These are phyloP conservation scores for Diaporthe velutina DNA, from an alignment of 2,329 filamentous ascomycete species.

Conservation along the genomic window DNA sequence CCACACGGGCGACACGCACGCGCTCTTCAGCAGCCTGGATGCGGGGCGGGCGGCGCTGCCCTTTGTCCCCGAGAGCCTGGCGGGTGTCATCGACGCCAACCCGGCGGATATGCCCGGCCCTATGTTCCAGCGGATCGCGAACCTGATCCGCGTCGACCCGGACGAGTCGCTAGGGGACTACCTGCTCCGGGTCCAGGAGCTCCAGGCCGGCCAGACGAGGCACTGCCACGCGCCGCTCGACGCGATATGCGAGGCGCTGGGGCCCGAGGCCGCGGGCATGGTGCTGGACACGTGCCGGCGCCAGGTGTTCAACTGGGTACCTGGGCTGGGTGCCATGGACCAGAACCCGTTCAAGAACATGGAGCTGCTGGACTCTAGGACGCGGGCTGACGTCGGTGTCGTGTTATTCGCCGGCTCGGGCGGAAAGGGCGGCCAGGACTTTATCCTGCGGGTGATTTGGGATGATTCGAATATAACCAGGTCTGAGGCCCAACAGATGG, in stretches of 20 bases:
- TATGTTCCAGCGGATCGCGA: neutral
- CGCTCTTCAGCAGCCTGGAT: constrained; percentile 12
- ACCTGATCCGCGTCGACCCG: constrained; percentile 9
- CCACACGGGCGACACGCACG: constrained; percentile 11
- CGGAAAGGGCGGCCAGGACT: constrained; percentile 4
- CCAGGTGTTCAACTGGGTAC: neutral
- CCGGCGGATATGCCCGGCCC: constrained; percentile 3
- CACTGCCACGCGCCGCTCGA: constrained; percentile 5
- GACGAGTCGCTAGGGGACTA: neutral
- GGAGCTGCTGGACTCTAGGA: constrained; percentile 1
- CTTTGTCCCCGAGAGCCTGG: neutral
- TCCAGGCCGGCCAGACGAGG: neutral
- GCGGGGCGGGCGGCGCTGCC: neutral
- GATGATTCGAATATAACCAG: neutral
- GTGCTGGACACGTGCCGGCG: neutral
- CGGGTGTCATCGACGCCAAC: neutral
- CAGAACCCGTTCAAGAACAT: neutral
- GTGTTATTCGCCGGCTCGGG: neutral
- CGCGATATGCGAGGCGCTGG: constrained; percentile 4
- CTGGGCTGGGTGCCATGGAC: constrained; percentile 9
- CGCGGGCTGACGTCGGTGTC: neutral
- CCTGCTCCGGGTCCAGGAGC: neutral
- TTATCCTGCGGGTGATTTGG: neutral
- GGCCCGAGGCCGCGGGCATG: neutral
- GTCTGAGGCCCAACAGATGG: neutral